These are phyloP conservation scores for Myriangium duriaei DNA, from an alignment of 2,329 filamentous ascomycete genomes.

Conservation along the genomic window DNA sequence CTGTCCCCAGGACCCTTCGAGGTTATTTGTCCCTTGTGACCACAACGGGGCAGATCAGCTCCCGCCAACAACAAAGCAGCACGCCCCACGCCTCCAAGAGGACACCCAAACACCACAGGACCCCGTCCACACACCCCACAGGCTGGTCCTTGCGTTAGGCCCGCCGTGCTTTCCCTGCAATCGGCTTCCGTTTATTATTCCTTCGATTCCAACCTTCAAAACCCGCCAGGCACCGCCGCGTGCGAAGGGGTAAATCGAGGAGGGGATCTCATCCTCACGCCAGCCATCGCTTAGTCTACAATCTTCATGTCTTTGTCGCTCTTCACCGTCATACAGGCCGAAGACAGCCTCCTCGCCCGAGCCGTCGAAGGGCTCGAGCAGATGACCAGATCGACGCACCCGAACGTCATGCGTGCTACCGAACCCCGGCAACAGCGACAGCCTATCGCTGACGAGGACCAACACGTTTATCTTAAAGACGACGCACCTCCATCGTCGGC, in stretches of 20 bases:
- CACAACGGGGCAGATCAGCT: too few relatives aligned
- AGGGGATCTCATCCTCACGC: neutral
- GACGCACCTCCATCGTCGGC: neutral
- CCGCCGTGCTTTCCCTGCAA: neutral
- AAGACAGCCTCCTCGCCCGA: conserved; percentile 8
- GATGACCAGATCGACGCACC: conserved; percentile 8
- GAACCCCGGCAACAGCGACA: conserved; percentile 6
- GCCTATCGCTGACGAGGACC: neutral
- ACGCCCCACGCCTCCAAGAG: too few relatives aligned
- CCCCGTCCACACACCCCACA: too few relatives aligned
- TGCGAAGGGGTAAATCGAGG: neutral
- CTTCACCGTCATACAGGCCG: conserved; percentile 8
- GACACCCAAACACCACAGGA: too few relatives aligned
- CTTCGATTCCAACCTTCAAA: neutral
- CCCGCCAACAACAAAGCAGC: too few relatives aligned
- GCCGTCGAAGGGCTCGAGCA: conserved; percentile 9
- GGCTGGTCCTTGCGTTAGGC: neutral
- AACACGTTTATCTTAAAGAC: conserved; percentile 1
- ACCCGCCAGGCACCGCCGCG: neutral
- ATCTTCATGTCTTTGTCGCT: conserved; percentile 8
- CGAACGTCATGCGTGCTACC: conserved; percentile 7
- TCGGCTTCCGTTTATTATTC: neutral
- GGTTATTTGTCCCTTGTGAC: too few relatives aligned
- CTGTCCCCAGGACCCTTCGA: too few relatives aligned
- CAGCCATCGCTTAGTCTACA: neutral